A percentile compares a stretch with the other conserved stretches of the same genome.
phyloP scores from a whole-genome alignment of 2,329 filamentous ascomycete species.

The Lizonia empirigonia region DNA sequence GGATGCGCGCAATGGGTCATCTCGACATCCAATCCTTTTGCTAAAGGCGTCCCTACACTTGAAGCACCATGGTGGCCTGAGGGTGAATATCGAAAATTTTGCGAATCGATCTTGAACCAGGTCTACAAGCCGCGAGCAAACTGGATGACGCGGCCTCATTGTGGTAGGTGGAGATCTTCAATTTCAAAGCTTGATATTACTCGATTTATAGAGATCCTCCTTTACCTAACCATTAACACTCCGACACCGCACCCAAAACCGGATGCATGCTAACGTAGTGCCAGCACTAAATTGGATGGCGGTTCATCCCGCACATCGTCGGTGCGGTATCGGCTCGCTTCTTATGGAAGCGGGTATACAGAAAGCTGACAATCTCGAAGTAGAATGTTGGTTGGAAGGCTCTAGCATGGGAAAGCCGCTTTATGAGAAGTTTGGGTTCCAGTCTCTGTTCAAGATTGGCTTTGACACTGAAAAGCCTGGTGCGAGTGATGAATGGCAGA shows the following conservation, averaged over 20 bases:
- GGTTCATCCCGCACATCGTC: slow-evolving; percentile 44
- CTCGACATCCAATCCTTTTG: slow-evolving; percentile 36
- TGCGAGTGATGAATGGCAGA: slow-evolving; percentile 41
- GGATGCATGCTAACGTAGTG: slow-evolving; percentile 18
- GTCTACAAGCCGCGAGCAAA: slow-evolving; percentile 37
- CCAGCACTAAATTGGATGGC: slow-evolving; percentile 47
- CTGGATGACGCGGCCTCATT: slow-evolving; percentile 44
- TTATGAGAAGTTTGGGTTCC: slow-evolving; percentile 44
- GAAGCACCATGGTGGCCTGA: slow-evolving; percentile 46
- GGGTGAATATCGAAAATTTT: slow-evolving; percentile 41
- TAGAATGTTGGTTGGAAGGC: slow-evolving; percentile 49
- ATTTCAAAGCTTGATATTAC: background rate
- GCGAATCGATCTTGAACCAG: slow-evolving; percentile 42
- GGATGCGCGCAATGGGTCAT: slow-evolving; percentile 44
- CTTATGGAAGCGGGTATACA: slow-evolving; percentile 44
- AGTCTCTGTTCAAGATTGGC: slow-evolving; percentile 34
- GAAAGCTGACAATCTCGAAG: slow-evolving; percentile 40
- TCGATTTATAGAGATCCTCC: background rate
- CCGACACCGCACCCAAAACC: slow-evolving; percentile 16
- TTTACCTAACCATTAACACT: background rate
- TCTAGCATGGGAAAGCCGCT: slow-evolving; percentile 44
- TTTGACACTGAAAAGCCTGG: slow-evolving; percentile 36
- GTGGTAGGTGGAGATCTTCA: slow-evolving; percentile 34
- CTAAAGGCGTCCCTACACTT: slow-evolving; percentile 32
- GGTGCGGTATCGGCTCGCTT: slow-evolving; percentile 44